Conservation (phyloP, 371 early-diverging fungal species). For the Rhizopus arrhizus region DNA sequence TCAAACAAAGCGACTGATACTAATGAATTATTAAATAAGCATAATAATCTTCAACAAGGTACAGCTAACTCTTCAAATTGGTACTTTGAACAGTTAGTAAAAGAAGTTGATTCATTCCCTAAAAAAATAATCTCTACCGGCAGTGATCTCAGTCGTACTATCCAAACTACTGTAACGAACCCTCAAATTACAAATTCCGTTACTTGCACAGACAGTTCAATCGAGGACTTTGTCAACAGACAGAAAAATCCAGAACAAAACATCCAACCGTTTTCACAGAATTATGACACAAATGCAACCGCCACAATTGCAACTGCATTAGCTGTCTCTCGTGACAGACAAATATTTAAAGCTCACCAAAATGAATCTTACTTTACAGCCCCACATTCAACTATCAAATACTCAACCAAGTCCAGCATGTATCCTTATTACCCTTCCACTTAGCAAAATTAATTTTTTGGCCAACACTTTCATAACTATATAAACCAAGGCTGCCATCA, state of each 20-base stretch:
- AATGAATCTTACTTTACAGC: background rate
- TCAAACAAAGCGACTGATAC: too few species aligned
- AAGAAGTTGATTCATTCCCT: background rate
- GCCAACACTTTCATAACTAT: too few species aligned
- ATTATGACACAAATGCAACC: background rate
- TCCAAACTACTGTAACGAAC: background rate
- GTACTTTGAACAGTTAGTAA: background rate
- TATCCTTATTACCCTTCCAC: background rate
- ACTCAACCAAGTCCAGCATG: background rate
- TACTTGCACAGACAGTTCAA: background rate
- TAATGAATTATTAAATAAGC: too few species aligned
- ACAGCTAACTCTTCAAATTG: too few species aligned
- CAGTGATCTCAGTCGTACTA: background rate
- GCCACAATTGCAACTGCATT: background rate
- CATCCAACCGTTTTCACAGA: background rate
- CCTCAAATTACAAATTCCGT: background rate
- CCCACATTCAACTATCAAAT: background rate
- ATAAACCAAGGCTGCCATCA: too few species aligned
- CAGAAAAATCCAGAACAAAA: too few species aligned
- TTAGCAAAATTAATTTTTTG: too few species aligned
- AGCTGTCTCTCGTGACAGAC: background rate
- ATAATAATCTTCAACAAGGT: too few species aligned
- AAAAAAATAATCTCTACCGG: too few species aligned
- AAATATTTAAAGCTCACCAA: background rate
- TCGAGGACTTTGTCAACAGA: too few species aligned